A percentile compares a stretch with the other conserved stretches of the same genome.
Evolutionary conservation across 2,329 filamentous ascomycete species (phyloP).

Genomic region (Thielaviopsis musarum): DNA sequence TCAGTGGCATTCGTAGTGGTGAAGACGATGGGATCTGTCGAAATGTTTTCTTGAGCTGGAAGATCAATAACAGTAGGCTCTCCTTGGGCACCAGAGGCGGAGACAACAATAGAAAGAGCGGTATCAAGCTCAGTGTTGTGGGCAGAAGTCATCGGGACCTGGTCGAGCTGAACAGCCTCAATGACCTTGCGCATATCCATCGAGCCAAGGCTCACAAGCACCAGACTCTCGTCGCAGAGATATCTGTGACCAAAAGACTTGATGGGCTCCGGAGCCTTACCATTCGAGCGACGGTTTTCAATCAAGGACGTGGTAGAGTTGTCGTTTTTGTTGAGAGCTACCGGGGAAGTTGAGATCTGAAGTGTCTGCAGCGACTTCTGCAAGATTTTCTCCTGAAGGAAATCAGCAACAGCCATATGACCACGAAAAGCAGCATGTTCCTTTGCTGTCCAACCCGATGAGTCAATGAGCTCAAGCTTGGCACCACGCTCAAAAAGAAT

Average conservation of each 20-base stretch:
- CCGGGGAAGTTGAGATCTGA: constrained; percentile 13
- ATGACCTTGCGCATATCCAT: constrained; percentile 81
- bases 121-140: constrained; percentile 91
- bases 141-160: constrained; percentile 71
- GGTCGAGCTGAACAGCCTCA: constrained; percentile 71
- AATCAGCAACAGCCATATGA: constrained; percentile 63
- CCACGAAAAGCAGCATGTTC: constrained; percentile 86
- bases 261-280: constrained; percentile 54
- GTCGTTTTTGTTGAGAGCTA: not conserved
- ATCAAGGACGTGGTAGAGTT: constrained; percentile 39
- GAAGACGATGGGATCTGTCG: constrained; percentile 86
- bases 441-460: constrained; percentile 83
- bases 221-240: constrained; percentile 71
- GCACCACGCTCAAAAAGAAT: constrained; percentile 65
- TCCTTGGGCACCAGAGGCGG: constrained; percentile 67
- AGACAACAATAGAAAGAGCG: constrained; percentile 78
- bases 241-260: constrained; percentile 96
- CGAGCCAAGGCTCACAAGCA: constrained; percentile 81
- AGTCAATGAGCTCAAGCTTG: constrained; percentile 57
- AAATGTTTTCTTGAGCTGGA: constrained; percentile 83
- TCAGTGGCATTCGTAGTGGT: constrained; percentile 59
- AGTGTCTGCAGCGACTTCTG: constrained; percentile 2
- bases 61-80: constrained; percentile 83
- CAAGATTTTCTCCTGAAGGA: constrained; percentile 30
- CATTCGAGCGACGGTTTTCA: constrained; percentile 39